These are phyloP conservation scores for Trichoderma hamatum DNA, from an alignment of 2,329 filamentous ascomycete species.

Conservation along the genomic window DNA sequence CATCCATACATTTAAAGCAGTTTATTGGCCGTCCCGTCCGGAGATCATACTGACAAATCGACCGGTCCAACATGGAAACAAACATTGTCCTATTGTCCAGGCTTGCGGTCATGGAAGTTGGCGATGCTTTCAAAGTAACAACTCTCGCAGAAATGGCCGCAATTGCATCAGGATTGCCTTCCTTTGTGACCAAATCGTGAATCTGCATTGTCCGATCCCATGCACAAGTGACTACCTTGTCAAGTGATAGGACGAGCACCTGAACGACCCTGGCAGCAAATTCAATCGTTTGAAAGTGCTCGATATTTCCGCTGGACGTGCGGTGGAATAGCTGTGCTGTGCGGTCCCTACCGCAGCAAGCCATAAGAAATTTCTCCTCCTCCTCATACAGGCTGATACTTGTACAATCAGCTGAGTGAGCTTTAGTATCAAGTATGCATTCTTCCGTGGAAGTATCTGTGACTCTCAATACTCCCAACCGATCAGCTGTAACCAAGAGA, in stretches of 20 bases:
- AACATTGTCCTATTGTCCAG: conserved; percentile 62
- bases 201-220: conserved; percentile 85
- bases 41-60: conserved; percentile 64
- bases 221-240: conserved; percentile 82
- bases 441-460: conserved; percentile 64
- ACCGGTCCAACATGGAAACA: conserved; percentile 63
- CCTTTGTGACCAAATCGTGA: conserved; percentile 73
- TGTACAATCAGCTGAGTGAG: conserved; percentile 83
- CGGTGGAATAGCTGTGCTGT: conserved; percentile 87
- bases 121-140: conserved; percentile 82
- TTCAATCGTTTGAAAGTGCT: conserved; percentile 89
- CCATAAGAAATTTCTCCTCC: conserved; percentile 67
- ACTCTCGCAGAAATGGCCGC: conserved; percentile 78
- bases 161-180: conserved; percentile 63
- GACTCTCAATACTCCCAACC: conserved; percentile 77
- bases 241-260: conserved; percentile 71
- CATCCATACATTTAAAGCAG: conserved; percentile 82
- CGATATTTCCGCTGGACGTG: conserved; percentile 60
- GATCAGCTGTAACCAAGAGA: conserved; percentile 81
- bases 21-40: conserved; percentile 68
- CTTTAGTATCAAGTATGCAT: conserved; percentile 73
- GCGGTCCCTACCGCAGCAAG: conserved; percentile 83
- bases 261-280: conserved; percentile 85
- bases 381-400: conserved; percentile 74
- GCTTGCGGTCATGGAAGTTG: conserved; percentile 77